Evolutionary conservation across 345 rosid genomes (phyloP), one percentile per base, ranked within the genome.

Genomic region (Moricandia arvensis): DNA sequence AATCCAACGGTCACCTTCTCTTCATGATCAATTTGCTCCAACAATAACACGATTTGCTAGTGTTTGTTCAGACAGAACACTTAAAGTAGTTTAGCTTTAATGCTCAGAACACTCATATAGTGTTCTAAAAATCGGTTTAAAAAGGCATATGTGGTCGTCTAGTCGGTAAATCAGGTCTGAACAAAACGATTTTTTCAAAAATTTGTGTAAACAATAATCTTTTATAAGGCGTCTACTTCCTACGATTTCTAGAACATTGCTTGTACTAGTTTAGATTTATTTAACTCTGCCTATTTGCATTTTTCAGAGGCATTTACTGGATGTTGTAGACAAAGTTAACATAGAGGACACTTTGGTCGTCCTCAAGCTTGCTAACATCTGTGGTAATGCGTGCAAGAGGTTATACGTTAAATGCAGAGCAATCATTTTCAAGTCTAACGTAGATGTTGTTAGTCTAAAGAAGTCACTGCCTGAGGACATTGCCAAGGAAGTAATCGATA

Each of bases 271-370:
- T 41, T 41, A 41, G 47, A 11, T n/a, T 38, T 45, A 12, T 12
- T 45, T n/a, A 45, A 16, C 13, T 17, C 5, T 45, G 53, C 13
- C 15, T 49, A 2, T 73, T 54, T 76, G 49, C 34, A 65, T 45
- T 55, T 80, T 80, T 76, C 90, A 89, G 97, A 81, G 84, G 76
- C 91, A 73, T 59, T 83, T 93, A 7, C 61, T 89, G 27, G 84
- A 80, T 66, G 77, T 89, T 49, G 85, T 91, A 11, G 89, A 91
- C 81, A 86, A 85, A 82, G 79, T 84, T 63, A 80, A 84, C 4
- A 53, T 72, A 29, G 98, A 93, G 43, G 89, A 91, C 63, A 65
- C 87, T 5, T 77, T 93, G 84, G 81, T 86, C 7, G 71, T 89
- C 62, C 87, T 93, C 55, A 84, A 79, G 61, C 83, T 88, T 37